Evolutionary conservation across 2,329 filamentous ascomycete genomes (phyloP), one percentile per base, ranked within the genome.

Genomic region (Amauroascus verrucosus): DNA sequence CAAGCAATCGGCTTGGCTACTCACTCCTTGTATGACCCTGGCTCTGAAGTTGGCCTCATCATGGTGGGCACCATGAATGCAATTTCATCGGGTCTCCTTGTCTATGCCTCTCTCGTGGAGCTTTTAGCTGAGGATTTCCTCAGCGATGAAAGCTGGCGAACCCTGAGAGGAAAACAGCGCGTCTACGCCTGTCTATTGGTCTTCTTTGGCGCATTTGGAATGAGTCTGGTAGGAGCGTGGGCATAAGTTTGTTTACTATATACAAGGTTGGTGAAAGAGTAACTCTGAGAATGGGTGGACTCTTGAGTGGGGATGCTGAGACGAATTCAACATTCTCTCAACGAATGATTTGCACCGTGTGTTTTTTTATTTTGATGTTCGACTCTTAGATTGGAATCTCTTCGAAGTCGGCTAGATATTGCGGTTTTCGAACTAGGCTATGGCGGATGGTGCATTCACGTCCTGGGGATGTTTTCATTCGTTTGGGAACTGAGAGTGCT

Each of bases 21-120:
- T 2, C 85, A 89, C 64, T 80, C 79, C 11, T 73, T 88, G 58
- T 91, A 90, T 68, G 84, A 85, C 58, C 86, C 86, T 0, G 75
- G 80, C 63, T 86, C 83, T 56, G 79, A 86, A 66, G 78, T 81
- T 0, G 86, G 86, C 0, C 71, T 91, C 30, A 72, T 91, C 11
- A 80, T 90, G 64, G 86, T 90, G 1, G 86, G 86, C 13, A 78
- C 85, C 60, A 90, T 90, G 85, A 90, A 91, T 60, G 85, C 85
- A 47, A 83, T 91, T 35, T 88, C 84, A 0, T 81, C 83, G n/a
- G 86, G 86, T 0, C 72, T 91, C 37, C 68, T 91, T 33, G 74
- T 90, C 6, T 91, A 88, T 62, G 85, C 86, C 0, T 86, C 85
- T 0, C 70, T 91, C 20, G 85, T 91, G 0, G 85, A 91, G 68